phyloP scores from a whole-genome alignment of 805 yeast genomes.

The Lipomyces sp. region DNA sequence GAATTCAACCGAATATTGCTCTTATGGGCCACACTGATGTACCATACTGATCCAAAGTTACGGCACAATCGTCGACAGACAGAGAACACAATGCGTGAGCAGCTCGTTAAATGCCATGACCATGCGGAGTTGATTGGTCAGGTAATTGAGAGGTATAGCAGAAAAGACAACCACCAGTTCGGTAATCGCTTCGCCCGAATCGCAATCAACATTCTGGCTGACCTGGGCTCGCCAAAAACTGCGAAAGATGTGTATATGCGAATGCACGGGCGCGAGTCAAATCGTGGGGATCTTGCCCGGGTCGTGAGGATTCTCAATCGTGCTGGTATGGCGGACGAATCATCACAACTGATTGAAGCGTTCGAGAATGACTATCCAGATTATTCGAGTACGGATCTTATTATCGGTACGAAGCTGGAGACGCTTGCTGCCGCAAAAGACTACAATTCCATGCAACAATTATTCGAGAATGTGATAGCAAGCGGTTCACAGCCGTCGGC shows the following conservation, averaged over 20 bases:
- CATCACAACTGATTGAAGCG: constrained; percentile 14
- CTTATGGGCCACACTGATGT: constrained; percentile 17
- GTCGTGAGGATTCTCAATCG: constrained; percentile 12
- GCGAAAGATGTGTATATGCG: constrained; percentile 17
- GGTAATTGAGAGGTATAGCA: background rate
- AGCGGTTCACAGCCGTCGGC: constrained; percentile 17
- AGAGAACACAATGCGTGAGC: constrained; percentile 10
- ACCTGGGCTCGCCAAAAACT: constrained; percentile 16
- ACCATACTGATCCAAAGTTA: constrained; percentile 19
- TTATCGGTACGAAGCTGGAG: constrained; percentile 20
- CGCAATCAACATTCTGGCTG: constrained; percentile 14
- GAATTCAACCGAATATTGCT: constrained; percentile 16
- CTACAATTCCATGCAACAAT: constrained; percentile 21
- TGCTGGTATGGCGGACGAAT: constrained; percentile 6
- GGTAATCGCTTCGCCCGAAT: constrained; percentile 24
- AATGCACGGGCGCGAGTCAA: constrained; percentile 7
- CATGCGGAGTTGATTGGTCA: constrained; percentile 5
- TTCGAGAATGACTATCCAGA: constrained; percentile 11
- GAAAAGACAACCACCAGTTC: constrained; percentile 6
- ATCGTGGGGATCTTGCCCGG: constrained; percentile 17
- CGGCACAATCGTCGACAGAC: constrained; percentile 4
- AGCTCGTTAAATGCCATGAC: constrained; percentile 11
- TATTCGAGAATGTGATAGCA: constrained; percentile 25
- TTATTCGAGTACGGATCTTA: background rate
- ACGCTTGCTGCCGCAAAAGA: constrained; percentile 25